Evolutionary conservation across 2,329 filamentous ascomycete species (phyloP).

Genomic region (Ophiostoma populinum): DNA sequence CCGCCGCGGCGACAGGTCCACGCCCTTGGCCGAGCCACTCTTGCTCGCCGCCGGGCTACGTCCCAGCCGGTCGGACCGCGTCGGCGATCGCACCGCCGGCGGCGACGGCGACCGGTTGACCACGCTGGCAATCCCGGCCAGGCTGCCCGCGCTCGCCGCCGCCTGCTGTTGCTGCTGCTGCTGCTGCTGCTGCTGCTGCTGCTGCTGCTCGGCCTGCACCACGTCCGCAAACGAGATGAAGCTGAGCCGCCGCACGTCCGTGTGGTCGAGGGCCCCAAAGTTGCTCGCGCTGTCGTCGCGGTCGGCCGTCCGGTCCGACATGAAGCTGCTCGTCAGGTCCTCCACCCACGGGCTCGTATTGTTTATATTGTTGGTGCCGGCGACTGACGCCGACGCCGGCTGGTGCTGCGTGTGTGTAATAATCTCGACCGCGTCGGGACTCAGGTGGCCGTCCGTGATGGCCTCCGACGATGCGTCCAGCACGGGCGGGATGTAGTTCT

Average conservation of each 20-base stretch:
- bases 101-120: slow-evolving; percentile 46
- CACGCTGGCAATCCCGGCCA: slow-evolving; percentile 48
- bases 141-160: slow-evolving; percentile 24
- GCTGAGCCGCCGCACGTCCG: slow-evolving; percentile 67
- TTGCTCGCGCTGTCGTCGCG: slow-evolving; percentile 45
- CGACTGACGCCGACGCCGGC: slow-evolving; percentile 49
- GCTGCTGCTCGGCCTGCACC: slow-evolving; percentile 59
- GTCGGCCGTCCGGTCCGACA: slow-evolving; percentile 22
- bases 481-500: slow-evolving; percentile 84
- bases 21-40: slow-evolving; percentile 52
- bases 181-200: slow-evolving; percentile 11
- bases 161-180: slow-evolving; percentile 6
- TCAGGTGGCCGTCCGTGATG: slow-evolving; percentile 71
- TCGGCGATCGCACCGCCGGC: slow-evolving; percentile 64
- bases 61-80: slow-evolving; percentile 33
- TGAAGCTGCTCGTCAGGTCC: slow-evolving; percentile 34
- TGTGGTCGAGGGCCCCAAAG: slow-evolving; percentile 60
- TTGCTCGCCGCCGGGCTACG: slow-evolving; percentile 64
- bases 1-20: slow-evolving; percentile 50
- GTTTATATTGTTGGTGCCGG: too few relatives aligned
- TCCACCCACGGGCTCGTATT: slow-evolving; percentile 36
- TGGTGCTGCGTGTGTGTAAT: slow-evolving; percentile 75
- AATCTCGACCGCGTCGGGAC: slow-evolving; percentile 84
- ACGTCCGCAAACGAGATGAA: slow-evolving; percentile 97
- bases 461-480: slow-evolving; percentile 82